phyloP scores from a whole-genome alignment of 805 yeast genomes.

The Metschnikowia bowlesiae region DNA sequence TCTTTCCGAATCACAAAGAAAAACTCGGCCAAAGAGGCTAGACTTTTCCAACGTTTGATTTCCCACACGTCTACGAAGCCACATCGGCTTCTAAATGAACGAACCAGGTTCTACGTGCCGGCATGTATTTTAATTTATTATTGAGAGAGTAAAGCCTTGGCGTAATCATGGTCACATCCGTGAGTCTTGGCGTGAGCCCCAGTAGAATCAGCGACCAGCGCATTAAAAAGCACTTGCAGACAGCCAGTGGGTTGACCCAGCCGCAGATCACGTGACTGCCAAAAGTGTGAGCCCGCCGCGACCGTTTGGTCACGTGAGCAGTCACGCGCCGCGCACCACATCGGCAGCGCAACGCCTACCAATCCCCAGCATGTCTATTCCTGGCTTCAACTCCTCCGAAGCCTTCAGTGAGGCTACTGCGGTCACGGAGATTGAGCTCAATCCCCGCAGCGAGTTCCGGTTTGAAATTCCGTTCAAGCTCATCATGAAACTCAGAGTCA shows the following conservation, averaged over 20 bases:
- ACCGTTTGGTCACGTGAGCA: neutral
- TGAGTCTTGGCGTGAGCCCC: too few species aligned
- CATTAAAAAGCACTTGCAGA: too few species aligned
- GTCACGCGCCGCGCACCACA: neutral
- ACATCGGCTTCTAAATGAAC: too few species aligned
- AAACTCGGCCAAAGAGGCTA: slow-evolving; percentile 37
- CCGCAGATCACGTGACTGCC: too few species aligned
- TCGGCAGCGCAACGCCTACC: neutral
- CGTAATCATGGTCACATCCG: too few species aligned
- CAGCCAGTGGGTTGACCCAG: too few species aligned
- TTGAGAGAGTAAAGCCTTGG: too few species aligned
- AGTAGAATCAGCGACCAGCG: too few species aligned
- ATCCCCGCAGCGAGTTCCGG: slow-evolving; percentile 64
- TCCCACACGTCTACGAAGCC: neutral
- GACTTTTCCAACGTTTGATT: slow-evolving; percentile 18
- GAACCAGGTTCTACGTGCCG: neutral
- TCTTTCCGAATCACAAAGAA: slow-evolving; percentile 27
- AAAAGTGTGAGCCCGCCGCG: too few species aligned
- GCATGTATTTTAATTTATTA: neutral
- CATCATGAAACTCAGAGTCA: slow-evolving; percentile 46
- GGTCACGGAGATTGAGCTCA: slow-evolving; percentile 23
- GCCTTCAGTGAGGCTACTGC: slow-evolving; percentile 3
- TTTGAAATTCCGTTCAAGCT: slow-evolving; percentile 59
- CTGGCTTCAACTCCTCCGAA: slow-evolving; percentile 10
- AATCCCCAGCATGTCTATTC: slow-evolving; percentile 12